Evolutionary conservation across 768 basidiomycete species (phyloP), one percentile per base, ranked within the genome.

Genomic region (Tylopilus balloui): DNA sequence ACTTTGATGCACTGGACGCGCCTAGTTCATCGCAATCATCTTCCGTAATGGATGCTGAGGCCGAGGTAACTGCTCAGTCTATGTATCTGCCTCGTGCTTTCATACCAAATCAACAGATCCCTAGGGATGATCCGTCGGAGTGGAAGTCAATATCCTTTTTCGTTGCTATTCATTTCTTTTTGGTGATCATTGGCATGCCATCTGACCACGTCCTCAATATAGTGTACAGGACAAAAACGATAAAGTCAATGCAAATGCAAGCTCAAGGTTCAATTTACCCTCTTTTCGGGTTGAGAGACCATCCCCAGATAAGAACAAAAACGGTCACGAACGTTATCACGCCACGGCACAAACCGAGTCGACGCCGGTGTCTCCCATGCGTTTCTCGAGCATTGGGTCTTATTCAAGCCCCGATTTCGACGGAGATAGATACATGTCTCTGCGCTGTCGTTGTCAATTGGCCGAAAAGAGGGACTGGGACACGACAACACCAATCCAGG

Each of bases 1-100:
- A 65, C 47, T 65, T 60, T 47, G 55, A 60, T 21, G 55, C 60
- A 17, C 6, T 65, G 27, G 63, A 62, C 12, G 45, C 48, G 15
- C 14, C 56, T 12, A 47, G 49, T 43, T 12, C n/a, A 9, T 52
- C 50, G 8, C 46, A 20, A 36, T 50, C 51, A 1, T 45, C 20
- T 39, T 50, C 45, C 27, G 25, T 47, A 23, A 41, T 42, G 21
- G 48, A 44, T 31, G 35, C 42, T 20, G 47, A 54, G 35, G 20
- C 31, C 34, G 48, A 52, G 51, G 59, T 52, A 52, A 56, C 34
- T 9, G 17, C 34, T 19, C 19, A 35, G 34, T 17, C 6, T 3
- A 35, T 11, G 35, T 20, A 3, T 36, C 17, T 20, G 28, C 36
- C 43, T 40, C 42, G 32, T 49, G 49, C 45, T 6, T 48, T 37